A percentile compares a stretch with the other conserved stretches of the same genome.
Evolutionary conservation across 176 grass and related monocot species (phyloP).

Genomic region (Aegilops sharonensis): DNA sequence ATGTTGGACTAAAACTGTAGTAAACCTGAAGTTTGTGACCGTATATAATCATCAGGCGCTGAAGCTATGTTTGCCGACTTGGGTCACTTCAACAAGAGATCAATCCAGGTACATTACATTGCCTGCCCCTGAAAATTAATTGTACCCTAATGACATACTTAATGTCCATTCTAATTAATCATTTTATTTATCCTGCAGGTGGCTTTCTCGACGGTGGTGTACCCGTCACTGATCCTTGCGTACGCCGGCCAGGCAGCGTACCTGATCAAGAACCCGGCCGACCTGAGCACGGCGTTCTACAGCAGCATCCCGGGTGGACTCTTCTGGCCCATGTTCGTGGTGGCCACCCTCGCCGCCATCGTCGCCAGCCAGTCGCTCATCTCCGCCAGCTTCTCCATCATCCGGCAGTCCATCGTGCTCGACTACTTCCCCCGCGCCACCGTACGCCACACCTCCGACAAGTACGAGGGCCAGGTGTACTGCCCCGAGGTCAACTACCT

Average conservation of each 20-base stretch:
- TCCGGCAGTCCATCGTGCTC: conserved; percentile 42
- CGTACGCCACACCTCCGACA: conserved; percentile 39
- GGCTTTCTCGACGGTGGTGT: conserved; percentile 51
- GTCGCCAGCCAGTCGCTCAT: conserved; percentile 56
- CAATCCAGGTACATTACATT: conserved; percentile 46
- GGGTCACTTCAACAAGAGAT: conserved; percentile 67
- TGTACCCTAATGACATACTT: too few relatives aligned
- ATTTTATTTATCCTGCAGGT: not conserved
- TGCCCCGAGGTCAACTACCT: conserved; percentile 63
- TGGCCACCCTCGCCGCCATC: conserved; percentile 45
- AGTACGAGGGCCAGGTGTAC: conserved; percentile 57
- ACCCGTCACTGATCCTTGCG: conserved; percentile 48
- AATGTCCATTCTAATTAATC: too few relatives aligned
- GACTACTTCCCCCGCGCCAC: conserved; percentile 50
- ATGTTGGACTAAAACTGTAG: too few relatives aligned
- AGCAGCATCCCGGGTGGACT: conserved; percentile 45
- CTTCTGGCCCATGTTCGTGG: conserved; percentile 61
- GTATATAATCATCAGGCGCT: not conserved
- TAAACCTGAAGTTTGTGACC: too few relatives aligned
- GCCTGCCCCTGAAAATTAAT: not conserved
- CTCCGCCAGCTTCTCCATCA: conserved; percentile 58
- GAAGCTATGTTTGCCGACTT: conserved; percentile 79
- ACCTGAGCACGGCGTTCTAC: conserved; percentile 58
- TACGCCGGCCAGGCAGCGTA: conserved; percentile 55
- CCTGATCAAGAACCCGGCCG: conserved; percentile 60